Percentiles rank a stretch among this genome's conserved stretches.
phyloP scores from a whole-genome alignment of 768 basidiomycete genomes.

The Dioszegia aurantiaca region DNA sequence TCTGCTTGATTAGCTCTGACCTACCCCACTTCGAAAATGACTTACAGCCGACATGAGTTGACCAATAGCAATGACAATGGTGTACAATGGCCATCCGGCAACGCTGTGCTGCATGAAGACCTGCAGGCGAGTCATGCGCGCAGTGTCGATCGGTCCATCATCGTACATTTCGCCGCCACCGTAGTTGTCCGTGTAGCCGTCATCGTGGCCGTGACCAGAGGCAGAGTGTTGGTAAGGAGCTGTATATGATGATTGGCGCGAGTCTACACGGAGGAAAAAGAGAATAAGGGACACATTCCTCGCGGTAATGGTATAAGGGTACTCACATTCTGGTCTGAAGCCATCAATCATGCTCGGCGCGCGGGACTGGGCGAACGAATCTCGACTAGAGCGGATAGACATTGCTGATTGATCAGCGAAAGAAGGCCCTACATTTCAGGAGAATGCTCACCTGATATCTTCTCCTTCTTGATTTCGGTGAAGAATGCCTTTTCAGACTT shows the following conservation, averaged over 20 bases:
- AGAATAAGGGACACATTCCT: conserved; percentile 22
- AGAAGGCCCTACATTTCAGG: background rate
- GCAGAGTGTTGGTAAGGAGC: conserved; percentile 42
- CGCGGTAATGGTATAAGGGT: background rate
- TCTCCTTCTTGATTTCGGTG: conserved; percentile 81
- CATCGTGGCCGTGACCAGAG: conserved; percentile 45
- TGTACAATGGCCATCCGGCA: conserved; percentile 85
- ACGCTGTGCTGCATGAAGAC: conserved; percentile 77
- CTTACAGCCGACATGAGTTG: conserved; percentile 58
- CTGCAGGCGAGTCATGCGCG: conserved; percentile 77
- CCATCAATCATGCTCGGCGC: conserved; percentile 50
- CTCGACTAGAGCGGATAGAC: conserved; percentile 43
- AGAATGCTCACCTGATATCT: conserved; percentile 56
- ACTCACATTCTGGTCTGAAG: conserved; percentile 69
- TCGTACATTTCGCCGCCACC: conserved; percentile 34
- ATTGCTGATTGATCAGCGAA: conserved; percentile 10
- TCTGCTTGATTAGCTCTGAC: conserved; percentile 27
- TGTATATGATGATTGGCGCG: conserved; percentile 38
- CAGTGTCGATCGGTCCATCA: conserved; percentile 55
- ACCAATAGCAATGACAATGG: conserved; percentile 79
- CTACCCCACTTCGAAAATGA: background rate
- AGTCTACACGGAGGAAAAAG: conserved; percentile 17
- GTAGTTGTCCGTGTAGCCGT: conserved; percentile 44
- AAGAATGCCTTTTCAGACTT: conserved; percentile 95
- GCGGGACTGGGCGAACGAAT: conserved; percentile 48